phyloP scores from a whole-genome alignment of 192 early-diverging fungal species.

The Coemansia sp. region DNA sequence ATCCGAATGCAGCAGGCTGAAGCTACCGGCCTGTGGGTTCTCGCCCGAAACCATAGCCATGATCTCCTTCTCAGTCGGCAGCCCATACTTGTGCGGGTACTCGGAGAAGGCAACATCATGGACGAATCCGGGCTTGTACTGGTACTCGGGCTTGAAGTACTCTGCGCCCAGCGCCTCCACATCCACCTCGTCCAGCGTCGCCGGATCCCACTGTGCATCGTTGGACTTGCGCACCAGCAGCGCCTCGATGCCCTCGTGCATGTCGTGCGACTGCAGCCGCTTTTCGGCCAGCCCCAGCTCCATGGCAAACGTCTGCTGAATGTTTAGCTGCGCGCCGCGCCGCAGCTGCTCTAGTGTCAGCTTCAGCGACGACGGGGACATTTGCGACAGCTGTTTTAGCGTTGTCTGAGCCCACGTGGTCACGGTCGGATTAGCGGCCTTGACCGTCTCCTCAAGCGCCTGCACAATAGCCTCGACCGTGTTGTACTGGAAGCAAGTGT shows the following conservation, averaged over 20 bases:
- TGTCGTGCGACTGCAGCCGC: conserved; percentile 74
- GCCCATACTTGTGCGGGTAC: conserved; percentile 61
- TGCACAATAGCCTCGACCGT: conserved; percentile 79
- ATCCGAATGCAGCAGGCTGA: conserved; percentile 54
- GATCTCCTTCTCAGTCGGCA: conserved; percentile 68
- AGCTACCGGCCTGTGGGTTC: conserved; percentile 57
- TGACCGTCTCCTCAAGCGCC: conserved; percentile 71
- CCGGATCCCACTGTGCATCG: conserved; percentile 69
- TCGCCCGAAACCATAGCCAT: conserved; percentile 60
- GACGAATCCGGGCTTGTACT: conserved; percentile 29
- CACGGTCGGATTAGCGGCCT: conserved; percentile 2
- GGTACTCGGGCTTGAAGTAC: conserved; percentile 54
- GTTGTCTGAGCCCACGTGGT: conserved; percentile 65
- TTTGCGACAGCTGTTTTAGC: conserved; percentile 55
- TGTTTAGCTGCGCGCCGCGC: conserved; percentile 58
- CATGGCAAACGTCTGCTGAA: conserved; percentile 79
- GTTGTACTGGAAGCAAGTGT: conserved; percentile 80
- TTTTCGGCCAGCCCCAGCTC: conserved; percentile 79
- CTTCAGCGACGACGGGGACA: conserved; percentile 87
- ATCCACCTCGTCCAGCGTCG: conserved; percentile 52
- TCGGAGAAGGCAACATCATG: conserved; percentile 39
- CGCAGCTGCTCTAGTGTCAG: conserved; percentile 83
- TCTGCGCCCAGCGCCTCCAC: conserved; percentile 49
- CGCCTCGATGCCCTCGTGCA: conserved; percentile 83
- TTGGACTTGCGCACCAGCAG: conserved; percentile 66